phyloP scores from a whole-genome alignment of 2,329 filamentous ascomycete genomes.

The Colletotrichum kahawae region DNA sequence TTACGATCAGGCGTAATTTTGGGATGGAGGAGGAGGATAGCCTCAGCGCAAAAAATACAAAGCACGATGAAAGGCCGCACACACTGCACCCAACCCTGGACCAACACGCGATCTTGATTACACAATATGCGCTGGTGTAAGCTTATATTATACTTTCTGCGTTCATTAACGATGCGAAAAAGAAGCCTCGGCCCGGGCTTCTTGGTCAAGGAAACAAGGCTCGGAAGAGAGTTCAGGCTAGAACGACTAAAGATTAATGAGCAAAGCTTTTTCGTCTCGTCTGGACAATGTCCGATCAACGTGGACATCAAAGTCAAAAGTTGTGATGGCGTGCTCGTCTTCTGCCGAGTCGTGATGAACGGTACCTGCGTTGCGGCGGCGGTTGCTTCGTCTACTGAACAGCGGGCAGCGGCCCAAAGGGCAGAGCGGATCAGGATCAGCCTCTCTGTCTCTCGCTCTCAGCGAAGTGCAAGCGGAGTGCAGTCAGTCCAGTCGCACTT shows the following conservation, averaged over 20 bases:
- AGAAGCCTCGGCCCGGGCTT: background rate
- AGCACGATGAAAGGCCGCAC: background rate
- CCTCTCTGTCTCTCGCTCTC: background rate
- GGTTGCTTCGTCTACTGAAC: background rate
- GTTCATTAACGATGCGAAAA: background rate
- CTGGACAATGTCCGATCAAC: background rate
- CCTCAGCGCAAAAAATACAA: background rate
- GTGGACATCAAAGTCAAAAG: background rate
- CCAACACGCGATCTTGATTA: background rate
- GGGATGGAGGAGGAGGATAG: background rate
- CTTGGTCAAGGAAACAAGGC: background rate
- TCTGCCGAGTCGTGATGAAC: background rate
- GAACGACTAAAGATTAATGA: background rate
- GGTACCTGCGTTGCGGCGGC: background rate
- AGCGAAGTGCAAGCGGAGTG: background rate
- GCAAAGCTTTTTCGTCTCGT: background rate
- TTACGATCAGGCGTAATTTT: conserved; percentile 1
- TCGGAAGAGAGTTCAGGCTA: background rate
- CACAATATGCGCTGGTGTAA: background rate
- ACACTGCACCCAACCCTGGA: background rate
- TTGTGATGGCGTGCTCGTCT: background rate
- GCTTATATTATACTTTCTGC: background rate
- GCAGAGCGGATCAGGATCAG: background rate
- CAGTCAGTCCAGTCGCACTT: background rate
- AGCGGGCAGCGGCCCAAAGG: background rate